A percentile compares a stretch with the other conserved stretches of the same genome.
These are phyloP conservation scores for Myxozyma udenii DNA, from an alignment of 805 yeast species.

Conservation along the genomic window DNA sequence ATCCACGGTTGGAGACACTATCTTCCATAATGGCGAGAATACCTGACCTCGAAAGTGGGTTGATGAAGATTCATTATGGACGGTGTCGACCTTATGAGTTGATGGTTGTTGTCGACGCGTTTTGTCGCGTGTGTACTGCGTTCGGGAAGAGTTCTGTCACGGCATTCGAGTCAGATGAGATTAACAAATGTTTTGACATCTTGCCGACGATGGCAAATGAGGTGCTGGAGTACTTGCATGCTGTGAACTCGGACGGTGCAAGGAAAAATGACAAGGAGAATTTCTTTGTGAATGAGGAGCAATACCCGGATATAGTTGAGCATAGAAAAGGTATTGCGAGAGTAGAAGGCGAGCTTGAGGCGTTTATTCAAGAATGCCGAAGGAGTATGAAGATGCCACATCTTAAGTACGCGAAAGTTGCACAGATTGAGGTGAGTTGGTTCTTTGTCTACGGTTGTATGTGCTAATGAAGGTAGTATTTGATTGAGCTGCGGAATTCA, in stretches of 20 bases:
- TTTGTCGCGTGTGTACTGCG: conserved; percentile 38
- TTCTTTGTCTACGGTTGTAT: neutral
- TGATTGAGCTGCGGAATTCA: conserved; percentile 69
- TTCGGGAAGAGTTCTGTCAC: conserved; percentile 7
- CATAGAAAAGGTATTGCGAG: conserved; percentile 40
- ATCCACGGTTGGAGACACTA: conserved; percentile 34
- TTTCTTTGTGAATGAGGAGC: conserved; percentile 34
- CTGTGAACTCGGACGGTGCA: conserved; percentile 34
- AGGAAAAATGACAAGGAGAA: conserved; percentile 28
- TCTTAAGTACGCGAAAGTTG: conserved; percentile 53
- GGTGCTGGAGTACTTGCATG: conserved; percentile 33
- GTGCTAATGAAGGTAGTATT: conserved; percentile 43
- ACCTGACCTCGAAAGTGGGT: conserved; percentile 59
- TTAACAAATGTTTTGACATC: conserved; percentile 42
- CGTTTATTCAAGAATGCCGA: conserved; percentile 52
- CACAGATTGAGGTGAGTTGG: conserved; percentile 48
- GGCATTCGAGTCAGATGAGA: conserved; percentile 39
- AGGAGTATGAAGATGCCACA: conserved; percentile 41
- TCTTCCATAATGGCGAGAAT: conserved; percentile 35
- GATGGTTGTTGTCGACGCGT: conserved; percentile 50
- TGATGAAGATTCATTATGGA: conserved; percentile 59
- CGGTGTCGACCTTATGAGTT: conserved; percentile 57
- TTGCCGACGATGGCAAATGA: conserved; percentile 41
- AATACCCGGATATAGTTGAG: conserved; percentile 46
- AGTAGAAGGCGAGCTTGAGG: conserved; percentile 49